Percentiles rank a stretch among this genome's conserved stretches.
Conservation (phyloP, 1,139 yeast genomes). For the Geotrichum bryndzae region DNA sequence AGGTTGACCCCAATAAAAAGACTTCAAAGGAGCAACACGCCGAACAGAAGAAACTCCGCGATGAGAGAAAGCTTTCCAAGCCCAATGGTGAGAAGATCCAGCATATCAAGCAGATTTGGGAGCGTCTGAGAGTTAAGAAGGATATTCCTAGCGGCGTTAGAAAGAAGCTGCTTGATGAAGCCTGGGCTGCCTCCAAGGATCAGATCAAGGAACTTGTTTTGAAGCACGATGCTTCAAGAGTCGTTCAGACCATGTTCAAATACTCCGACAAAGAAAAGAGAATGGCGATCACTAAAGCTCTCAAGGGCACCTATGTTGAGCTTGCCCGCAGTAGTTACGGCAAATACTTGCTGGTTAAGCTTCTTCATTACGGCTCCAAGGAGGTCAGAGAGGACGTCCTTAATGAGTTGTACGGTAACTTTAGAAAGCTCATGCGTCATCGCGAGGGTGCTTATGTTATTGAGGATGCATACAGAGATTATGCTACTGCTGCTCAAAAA, state of each 20-base stretch:
- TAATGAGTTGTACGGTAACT: constrained; percentile 82
- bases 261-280: constrained; percentile 78
- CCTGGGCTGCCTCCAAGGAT: constrained; percentile 77
- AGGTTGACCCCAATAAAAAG: constrained; percentile 17
- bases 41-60: constrained; percentile 71
- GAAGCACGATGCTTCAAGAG: constrained; percentile 95
- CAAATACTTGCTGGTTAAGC: constrained; percentile 79
- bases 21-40: constrained; percentile 66
- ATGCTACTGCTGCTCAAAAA: constrained; percentile 77
- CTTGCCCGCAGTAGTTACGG: constrained; percentile 92
- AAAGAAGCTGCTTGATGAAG: constrained; percentile 72
- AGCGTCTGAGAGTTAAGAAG: constrained; percentile 75
- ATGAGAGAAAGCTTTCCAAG: constrained; percentile 81
- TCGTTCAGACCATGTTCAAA: constrained; percentile 88
- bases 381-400: constrained; percentile 69
- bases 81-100: constrained; percentile 82
- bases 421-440: constrained; percentile 90
- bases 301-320: constrained; percentile 72
- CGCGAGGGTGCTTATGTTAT: constrained; percentile 98
- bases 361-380: constrained; percentile 86
- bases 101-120: constrained; percentile 85
- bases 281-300: constrained; percentile 57
- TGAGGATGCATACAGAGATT: constrained; percentile 84
- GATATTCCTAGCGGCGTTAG: constrained; percentile 75
- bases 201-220: constrained; percentile 76